Conservation (phyloP, 176 grass and related monocot genomes). For the Carex scoparia region DNA sequence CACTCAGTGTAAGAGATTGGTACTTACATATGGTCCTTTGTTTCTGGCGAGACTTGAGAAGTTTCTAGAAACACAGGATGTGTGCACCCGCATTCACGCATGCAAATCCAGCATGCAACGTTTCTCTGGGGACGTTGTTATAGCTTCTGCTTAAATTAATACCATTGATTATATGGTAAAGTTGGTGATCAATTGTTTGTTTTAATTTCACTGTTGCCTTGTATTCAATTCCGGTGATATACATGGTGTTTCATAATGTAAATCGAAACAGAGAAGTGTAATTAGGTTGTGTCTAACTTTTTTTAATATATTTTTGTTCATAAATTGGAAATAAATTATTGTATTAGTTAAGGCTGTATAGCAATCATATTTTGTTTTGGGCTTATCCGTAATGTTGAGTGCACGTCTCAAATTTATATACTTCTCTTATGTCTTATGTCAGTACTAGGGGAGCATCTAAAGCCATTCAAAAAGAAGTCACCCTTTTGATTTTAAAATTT, state of each 20-base stretch:
- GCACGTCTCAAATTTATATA: neutral
- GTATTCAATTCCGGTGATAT: neutral
- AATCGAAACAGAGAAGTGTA: neutral
- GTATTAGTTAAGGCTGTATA: neutral
- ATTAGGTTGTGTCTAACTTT: neutral
- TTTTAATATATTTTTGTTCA: neutral
- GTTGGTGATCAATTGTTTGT: neutral
- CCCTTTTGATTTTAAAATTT: no score
- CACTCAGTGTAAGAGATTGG: constrained; percentile 67
- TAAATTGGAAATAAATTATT: neutral
- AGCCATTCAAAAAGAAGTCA: no score
- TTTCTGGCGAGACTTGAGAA: constrained; percentile 45
- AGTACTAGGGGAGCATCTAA: no score
- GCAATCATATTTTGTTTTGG: neutral
- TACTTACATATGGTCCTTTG: constrained; percentile 44
- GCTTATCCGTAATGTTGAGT: neutral
- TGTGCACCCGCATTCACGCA: constrained; percentile 53
- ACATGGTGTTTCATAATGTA: neutral
- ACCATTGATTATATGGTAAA: neutral
- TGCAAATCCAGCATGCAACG: constrained; percentile 26
- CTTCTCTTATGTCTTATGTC: neutral
- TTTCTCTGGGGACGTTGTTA: neutral
- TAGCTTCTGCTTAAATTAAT: constrained; percentile 8
- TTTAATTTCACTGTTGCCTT: neutral
- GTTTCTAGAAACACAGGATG: constrained; percentile 42